Conservation (phyloP, 306 rosid species). For the Medicago arabica region DNA sequence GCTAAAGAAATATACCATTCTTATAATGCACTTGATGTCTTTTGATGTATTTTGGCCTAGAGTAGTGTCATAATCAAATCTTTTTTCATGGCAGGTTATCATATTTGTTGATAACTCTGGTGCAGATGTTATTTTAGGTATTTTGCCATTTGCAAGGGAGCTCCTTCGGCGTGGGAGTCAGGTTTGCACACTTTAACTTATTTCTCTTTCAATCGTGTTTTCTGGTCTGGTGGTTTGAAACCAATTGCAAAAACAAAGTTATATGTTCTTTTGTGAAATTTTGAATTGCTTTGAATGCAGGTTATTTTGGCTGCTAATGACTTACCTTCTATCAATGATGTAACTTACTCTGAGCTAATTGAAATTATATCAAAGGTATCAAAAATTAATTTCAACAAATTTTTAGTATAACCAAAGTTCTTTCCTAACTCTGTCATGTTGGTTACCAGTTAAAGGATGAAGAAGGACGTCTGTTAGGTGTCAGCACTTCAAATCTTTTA, state of each 20-base stretch:
- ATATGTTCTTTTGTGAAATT: conserved; percentile 13
- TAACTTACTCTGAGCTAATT: conserved; percentile 79
- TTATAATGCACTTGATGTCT: conserved; percentile 18
- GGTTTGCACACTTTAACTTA: conserved; percentile 54
- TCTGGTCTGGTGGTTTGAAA: too few species aligned
- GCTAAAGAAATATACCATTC: not conserved
- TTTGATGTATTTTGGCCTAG: conserved; percentile 13
- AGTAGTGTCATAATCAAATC: conserved; percentile 32
- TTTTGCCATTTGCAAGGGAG: conserved; percentile 96
- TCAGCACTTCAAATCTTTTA: conserved; percentile 72
- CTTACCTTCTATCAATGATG: conserved; percentile 88
- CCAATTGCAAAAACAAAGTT: too few species aligned
- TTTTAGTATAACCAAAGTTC: conserved; percentile 21
- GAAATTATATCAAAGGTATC: conserved; percentile 79
- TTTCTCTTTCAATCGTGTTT: not conserved
- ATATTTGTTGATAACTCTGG: conserved; percentile 99
- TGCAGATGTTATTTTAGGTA: conserved; percentile 92
- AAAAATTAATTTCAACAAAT: conserved; percentile 11
- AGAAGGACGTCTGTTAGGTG: conserved; percentile 68
- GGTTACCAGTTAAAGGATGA: conserved; percentile 80
- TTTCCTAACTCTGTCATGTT: conserved; percentile 35
- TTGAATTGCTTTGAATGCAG: conserved; percentile 48
- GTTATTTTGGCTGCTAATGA: conserved; percentile 94
- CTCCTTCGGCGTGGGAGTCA: conserved; percentile 80
- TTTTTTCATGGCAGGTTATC: conserved; percentile 63